Conservation (phyloP, 192 early-diverging fungal species). For the Rhizoclosmatium globosum region DNA sequence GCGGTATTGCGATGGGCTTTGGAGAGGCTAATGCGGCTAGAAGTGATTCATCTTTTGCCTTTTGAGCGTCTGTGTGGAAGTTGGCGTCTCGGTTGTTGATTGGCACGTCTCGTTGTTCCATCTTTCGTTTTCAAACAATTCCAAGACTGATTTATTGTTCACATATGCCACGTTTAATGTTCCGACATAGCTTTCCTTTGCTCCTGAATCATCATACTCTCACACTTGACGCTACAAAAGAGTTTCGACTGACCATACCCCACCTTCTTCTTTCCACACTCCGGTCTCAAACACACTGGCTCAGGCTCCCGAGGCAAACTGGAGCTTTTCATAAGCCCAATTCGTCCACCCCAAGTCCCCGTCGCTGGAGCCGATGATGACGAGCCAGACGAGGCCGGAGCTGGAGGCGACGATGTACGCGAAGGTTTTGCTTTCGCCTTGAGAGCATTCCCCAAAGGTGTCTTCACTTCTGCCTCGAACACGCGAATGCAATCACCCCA, state of each 20-base stretch:
- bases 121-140: neutral
- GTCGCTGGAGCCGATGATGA: neutral
- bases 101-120: too few relatives aligned
- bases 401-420: too few relatives aligned
- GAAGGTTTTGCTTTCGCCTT: too few relatives aligned
- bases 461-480: constrained; percentile 23
- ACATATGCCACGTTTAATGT: neutral
- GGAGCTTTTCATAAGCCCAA: neutral
- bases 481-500: constrained; percentile 10
- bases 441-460: too few relatives aligned
- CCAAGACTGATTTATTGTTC: too few relatives aligned
- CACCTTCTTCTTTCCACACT: constrained; percentile 17
- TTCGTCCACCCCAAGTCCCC: neutral
- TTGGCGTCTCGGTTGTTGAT: too few relatives aligned
- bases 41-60: too few relatives aligned
- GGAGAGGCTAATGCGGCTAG: too few relatives aligned
- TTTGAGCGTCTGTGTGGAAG: too few relatives aligned
- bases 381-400: neutral
- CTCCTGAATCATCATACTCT: constrained; percentile 16
- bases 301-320: neutral
- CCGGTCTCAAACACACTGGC: constrained; percentile 10
- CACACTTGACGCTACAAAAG: constrained; percentile 23
- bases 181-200: constrained; percentile 8
- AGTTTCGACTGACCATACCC: constrained; percentile 26
- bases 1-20: too few relatives aligned